phyloP scores from a whole-genome alignment of 192 early-diverging fungal species.

The Podila clonocystis region DNA sequence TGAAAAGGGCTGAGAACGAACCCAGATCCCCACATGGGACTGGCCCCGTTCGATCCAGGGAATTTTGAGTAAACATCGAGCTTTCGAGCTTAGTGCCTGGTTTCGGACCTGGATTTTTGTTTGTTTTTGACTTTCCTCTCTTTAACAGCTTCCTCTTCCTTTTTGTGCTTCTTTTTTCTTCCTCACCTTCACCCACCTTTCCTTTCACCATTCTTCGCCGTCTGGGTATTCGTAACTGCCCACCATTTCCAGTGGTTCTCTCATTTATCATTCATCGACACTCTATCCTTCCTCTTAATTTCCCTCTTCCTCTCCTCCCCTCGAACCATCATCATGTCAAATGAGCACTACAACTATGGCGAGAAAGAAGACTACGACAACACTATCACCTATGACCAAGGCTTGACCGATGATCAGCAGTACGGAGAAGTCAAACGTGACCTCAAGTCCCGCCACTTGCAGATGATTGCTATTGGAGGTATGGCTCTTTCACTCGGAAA shows the following conservation, averaged over 20 bases:
- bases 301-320: neutral
- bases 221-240: constrained; percentile 8
- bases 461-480: constrained; percentile 77
- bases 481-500: neutral
- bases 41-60: no score
- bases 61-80: no score
- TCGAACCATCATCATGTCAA: neutral
- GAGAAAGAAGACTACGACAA: neutral
- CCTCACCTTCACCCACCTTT: neutral
- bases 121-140: neutral
- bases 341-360: neutral
- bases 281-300: neutral
- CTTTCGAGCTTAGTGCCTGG: no score
- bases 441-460: constrained; percentile 74
- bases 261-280: no score
- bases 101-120: neutral
- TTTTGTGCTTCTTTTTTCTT: neutral
- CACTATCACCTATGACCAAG: neutral
- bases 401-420: neutral
- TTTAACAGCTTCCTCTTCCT: neutral
- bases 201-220: neutral
- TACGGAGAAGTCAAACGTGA: constrained; percentile 52
- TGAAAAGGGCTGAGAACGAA: no score
- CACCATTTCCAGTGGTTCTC: neutral
- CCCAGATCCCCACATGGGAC: no score